Evolutionary conservation across 441 rosid genomes (phyloP).

Genomic region (Biscutella laevigata): DNA sequence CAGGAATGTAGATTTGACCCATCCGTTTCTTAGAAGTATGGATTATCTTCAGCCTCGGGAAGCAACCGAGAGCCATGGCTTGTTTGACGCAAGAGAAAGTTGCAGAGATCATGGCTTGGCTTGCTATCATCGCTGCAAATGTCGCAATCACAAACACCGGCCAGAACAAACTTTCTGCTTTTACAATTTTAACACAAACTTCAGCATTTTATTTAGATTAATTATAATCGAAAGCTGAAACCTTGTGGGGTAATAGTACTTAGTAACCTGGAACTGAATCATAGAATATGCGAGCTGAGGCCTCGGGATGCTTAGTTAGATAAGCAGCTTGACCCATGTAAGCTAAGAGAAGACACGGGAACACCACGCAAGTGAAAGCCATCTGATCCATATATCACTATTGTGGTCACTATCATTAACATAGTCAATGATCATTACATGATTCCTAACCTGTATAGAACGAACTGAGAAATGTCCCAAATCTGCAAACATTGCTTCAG

Average conservation of each 20-base stretch:
- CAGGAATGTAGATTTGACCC: slow-evolving; percentile 93
- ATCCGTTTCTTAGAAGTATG: slow-evolving; percentile 77
- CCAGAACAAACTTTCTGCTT: slow-evolving; percentile 82
- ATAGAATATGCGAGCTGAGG: slow-evolving; percentile 64
- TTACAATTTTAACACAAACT: slow-evolving; percentile 11
- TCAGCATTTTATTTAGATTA: slow-evolving; percentile 6
- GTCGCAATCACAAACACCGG: slow-evolving; percentile 77
- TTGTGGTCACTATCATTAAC: not conserved
- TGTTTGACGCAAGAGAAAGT: slow-evolving; percentile 94
- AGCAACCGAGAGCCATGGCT: slow-evolving; percentile 95
- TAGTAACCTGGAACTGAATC: slow-evolving; percentile 78
- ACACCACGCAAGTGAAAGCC: slow-evolving; percentile 77
- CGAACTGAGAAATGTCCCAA: slow-evolving; percentile 84
- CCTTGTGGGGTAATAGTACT: not conserved
- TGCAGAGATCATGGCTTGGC: slow-evolving; percentile 99
- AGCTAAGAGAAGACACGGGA: slow-evolving; percentile 91
- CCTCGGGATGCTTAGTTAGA: slow-evolving; percentile 53
- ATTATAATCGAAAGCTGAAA: not conserved
- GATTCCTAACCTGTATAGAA: slow-evolving; percentile 61
- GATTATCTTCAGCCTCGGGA: slow-evolving; percentile 86
- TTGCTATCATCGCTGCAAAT: slow-evolving; percentile 91
- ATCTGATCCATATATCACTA: slow-evolving; percentile 31
- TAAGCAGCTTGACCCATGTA: slow-evolving; percentile 96
- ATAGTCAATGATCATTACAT: slow-evolving; percentile 1
- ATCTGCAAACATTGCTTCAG: slow-evolving; percentile 99